These are phyloP conservation scores for Aspergillus indologenus DNA, from an alignment of 495 filamentous ascomycete species.

Conservation along the genomic window DNA sequence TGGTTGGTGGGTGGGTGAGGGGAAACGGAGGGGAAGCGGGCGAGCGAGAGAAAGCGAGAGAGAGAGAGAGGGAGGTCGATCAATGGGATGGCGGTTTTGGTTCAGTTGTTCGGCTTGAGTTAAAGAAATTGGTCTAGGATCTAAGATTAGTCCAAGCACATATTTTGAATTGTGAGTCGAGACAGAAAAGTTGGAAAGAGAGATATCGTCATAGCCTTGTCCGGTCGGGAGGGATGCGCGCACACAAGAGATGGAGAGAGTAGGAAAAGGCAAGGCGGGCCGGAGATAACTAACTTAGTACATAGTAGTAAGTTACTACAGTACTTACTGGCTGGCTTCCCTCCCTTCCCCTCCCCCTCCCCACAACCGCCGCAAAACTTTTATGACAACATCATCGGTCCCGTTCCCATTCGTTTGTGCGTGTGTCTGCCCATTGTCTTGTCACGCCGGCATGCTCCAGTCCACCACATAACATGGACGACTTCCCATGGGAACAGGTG, in stretches of 20 bases:
- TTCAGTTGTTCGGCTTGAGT: background rate
- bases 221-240: background rate
- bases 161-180: background rate
- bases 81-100: background rate
- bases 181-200: background rate
- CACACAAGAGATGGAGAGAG: background rate
- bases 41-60: background rate
- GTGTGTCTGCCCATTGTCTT: slow-evolving; percentile 15
- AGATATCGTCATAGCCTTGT: background rate
- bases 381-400: slow-evolving; percentile 44
- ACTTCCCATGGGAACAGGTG: slow-evolving; percentile 49
- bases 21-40: slow-evolving; percentile 8
- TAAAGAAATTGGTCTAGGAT: background rate
- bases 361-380: slow-evolving; percentile 35
- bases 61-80: background rate
- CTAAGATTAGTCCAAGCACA: background rate
- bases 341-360: no score
- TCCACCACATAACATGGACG: slow-evolving; percentile 40
- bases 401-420: slow-evolving; percentile 26
- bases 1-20: slow-evolving; percentile 17
- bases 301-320: background rate
- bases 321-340: no score
- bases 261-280: background rate
- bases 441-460: slow-evolving; percentile 27
- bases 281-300: background rate